Conservation (phyloP, 306 rosid genomes). For the Oemleria cerasiformis region DNA sequence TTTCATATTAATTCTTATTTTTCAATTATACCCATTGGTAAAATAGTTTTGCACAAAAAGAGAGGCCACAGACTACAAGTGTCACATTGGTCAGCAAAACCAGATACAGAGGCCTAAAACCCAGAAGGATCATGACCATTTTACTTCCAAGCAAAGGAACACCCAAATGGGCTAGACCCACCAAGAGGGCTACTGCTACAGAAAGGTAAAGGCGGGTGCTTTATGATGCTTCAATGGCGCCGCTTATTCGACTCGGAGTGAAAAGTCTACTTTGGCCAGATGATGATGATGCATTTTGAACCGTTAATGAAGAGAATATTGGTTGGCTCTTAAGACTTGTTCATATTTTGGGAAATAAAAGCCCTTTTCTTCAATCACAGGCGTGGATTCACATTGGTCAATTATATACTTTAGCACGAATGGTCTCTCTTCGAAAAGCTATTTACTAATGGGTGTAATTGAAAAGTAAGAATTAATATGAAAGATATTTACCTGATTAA, state of each 20-base stretch:
- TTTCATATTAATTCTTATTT: too few relatives aligned
- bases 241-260: constrained; percentile 40
- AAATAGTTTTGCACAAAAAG: too few relatives aligned
- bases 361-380: constrained; percentile 24
- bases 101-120: constrained; percentile 60
- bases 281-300: constrained; percentile 20
- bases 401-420: too few relatives aligned
- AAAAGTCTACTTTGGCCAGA: constrained; percentile 17
- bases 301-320: constrained; percentile 1
- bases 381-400: constrained; percentile 38
- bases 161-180: constrained; percentile 45
- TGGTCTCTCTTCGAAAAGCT: too few relatives aligned
- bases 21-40: too few relatives aligned
- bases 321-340: constrained; percentile 14
- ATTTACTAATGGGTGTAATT: too few relatives aligned
- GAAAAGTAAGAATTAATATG: too few relatives aligned
- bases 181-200: constrained; percentile 42
- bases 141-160: constrained; percentile 38
- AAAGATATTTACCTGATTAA: too few relatives aligned
- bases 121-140: constrained; percentile 33
- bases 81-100: constrained; percentile 63
- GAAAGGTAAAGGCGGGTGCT: constrained; percentile 52
- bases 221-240: constrained; percentile 56
- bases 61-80: too few relatives aligned
- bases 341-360: constrained; percentile 11